A percentile compares a stretch with the other conserved stretches of the same genome.
These are phyloP conservation scores for Candida frijolesensis DNA, from an alignment of 1,139 yeast species.

Conservation along the genomic window DNA sequence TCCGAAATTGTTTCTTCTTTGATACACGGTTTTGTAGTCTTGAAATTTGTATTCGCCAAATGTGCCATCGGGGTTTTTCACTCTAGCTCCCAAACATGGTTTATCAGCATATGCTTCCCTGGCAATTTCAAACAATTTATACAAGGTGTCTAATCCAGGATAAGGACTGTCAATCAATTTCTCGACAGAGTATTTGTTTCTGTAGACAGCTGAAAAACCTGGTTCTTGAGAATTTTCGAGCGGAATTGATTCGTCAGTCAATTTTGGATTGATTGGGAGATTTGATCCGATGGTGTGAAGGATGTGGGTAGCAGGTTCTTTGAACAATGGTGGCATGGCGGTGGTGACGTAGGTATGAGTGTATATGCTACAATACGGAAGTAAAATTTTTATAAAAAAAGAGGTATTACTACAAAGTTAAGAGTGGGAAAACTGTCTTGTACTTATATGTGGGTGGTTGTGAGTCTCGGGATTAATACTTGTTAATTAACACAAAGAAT, in stretches of 20 bases:
- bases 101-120: constrained; percentile 35
- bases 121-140: constrained; percentile 49
- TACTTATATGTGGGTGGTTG: too few relatives aligned
- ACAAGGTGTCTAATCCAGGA: constrained; percentile 52
- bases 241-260: constrained; percentile 25
- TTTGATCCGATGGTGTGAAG: constrained; percentile 7
- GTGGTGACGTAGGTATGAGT: not conserved
- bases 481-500: too few relatives aligned
- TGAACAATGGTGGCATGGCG: constrained; percentile 10
- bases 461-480: too few relatives aligned
- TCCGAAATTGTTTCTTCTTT: constrained; percentile 55
- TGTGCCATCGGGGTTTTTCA: constrained; percentile 39
- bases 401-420: not conserved
- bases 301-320: constrained; percentile 15
- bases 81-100: constrained; percentile 56
- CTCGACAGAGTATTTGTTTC: constrained; percentile 46
- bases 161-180: constrained; percentile 46
- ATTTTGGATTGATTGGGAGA: constrained; percentile 14
- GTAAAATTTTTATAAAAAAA: not conserved
- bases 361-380: not conserved
- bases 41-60: constrained; percentile 51
- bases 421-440: too few relatives aligned
- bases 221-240: constrained; percentile 47
- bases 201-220: constrained; percentile 57
- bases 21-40: constrained; percentile 42